Evolutionary conservation across 108 stramenopile species (phyloP), one percentile per base, ranked within the genome.

Genomic region (Pseudonitzschia delicatissima): DNA sequence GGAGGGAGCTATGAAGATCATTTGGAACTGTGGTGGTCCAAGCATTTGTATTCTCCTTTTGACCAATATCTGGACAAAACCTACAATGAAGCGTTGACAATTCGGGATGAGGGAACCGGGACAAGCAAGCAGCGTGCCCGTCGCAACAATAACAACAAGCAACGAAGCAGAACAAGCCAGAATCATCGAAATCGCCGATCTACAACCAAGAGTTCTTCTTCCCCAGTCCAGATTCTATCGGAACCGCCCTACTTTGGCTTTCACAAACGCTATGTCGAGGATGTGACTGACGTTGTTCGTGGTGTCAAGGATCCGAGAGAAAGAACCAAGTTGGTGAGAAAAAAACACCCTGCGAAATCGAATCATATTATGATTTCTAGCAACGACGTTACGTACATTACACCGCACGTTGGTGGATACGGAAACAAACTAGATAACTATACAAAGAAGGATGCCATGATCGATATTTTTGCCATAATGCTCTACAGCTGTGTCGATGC

Each of bases 1-100:
- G 82, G 82, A 37, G 77, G 78, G n/a, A 67, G 55, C 51, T 76
- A 44, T 69, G 63, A 45, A 6, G 78, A 83, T 71, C 82, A 83
- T 65, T 45, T 83, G 42, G 65, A 57, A 32, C 60, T 78, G 35
- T 72, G 71, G 66, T 83, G 82, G 82, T 73, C 62, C 6, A 68
- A 66, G 36, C 67, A 77, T 44, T 62, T 80, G 57, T 80, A 80
- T 53, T 74, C 67, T 23, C 76, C 78, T 13, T 77, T 71, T 42
- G 82, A 83, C 68, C 70, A 44, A 52, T 55, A 61, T 34, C 40
- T 82, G 36, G 77, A 78, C 35, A 48, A 51, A 32, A 72, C 66
- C 21, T 80, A 74, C 51, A 51, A 67, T n/a, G 51, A 62, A 9
- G 67, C 51, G 21, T 29, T 62, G 51, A 47, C 26, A 32, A 18